phyloP scores from a whole-genome alignment of 257 asterid species.

The Anisodus tanguticus region DNA sequence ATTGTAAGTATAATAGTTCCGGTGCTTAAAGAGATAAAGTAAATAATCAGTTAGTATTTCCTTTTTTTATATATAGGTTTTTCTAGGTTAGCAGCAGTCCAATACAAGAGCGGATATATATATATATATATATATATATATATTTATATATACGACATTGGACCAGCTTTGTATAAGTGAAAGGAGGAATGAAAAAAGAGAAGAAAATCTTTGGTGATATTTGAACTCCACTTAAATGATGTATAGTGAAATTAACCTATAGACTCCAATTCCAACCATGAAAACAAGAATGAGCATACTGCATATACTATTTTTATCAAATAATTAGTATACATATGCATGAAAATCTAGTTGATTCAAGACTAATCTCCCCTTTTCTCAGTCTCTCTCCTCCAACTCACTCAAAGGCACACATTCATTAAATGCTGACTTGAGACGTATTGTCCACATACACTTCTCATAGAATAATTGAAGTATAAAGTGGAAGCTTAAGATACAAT shows the following conservation, averaged over 20 bases:
- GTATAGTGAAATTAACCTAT: not conserved
- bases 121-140: too few relatives aligned
- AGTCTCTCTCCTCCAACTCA: not conserved
- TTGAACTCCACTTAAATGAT: not conserved
- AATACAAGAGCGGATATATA: too few relatives aligned
- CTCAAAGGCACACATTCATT: slow-evolving; percentile 33
- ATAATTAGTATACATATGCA: not conserved
- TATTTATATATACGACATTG: too few relatives aligned
- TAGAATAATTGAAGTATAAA: slow-evolving; percentile 40
- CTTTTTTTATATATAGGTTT: too few relatives aligned
- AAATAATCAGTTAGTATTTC: too few relatives aligned
- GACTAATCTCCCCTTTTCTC: slow-evolving; percentile 17
- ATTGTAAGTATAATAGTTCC: not conserved
- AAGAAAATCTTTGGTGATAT: not conserved
- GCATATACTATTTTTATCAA: not conserved
- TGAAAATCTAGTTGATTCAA: slow-evolving; percentile 41
- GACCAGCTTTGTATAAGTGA: not conserved
- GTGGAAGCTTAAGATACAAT: slow-evolving; percentile 32
- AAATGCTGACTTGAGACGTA: slow-evolving; percentile 3
- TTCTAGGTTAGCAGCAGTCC: not conserved
- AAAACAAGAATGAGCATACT: not conserved
- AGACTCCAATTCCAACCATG: not conserved
- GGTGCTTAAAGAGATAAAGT: not conserved
- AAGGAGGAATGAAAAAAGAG: not conserved
- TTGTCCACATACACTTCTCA: slow-evolving; percentile 40